phyloP scores from a whole-genome alignment of 129 eudicot species.

The Silybum marianum region DNA sequence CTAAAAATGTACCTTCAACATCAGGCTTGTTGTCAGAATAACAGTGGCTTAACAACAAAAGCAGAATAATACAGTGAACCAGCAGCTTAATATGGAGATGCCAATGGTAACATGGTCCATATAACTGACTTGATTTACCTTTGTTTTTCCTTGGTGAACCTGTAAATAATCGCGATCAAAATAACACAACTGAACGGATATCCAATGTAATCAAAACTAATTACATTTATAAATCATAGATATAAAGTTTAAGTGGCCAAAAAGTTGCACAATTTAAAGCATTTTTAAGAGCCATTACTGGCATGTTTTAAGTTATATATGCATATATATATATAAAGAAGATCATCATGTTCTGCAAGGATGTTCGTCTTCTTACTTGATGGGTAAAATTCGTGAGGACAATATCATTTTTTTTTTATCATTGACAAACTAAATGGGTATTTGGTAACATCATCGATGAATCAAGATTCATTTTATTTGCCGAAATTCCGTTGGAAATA shows the following conservation, averaged over 20 bases:
- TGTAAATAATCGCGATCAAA: not conserved
- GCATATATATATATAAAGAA: not conserved
- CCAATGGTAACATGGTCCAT: conserved; percentile 32
- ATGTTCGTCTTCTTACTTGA: no score
- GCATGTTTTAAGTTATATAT: not conserved
- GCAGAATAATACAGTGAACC: conserved; percentile 38
- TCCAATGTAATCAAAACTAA: not conserved
- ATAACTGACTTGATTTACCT: conserved; percentile 32
- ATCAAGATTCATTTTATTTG: not conserved
- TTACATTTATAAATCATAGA: not conserved
- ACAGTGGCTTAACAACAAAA: conserved; percentile 39
- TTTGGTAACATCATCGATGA: not conserved
- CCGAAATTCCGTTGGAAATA: not conserved
- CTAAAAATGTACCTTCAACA: conserved; percentile 56
- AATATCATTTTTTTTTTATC: not conserved
- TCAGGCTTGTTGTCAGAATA: conserved; percentile 45
- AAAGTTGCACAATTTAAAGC: not conserved
- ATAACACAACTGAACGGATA: not conserved
- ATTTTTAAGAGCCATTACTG: not conserved
- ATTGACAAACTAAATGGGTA: not conserved
- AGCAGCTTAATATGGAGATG: conserved; percentile 37
- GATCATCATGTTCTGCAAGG: not conserved
- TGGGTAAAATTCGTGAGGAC: no score
- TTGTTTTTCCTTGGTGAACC: conserved; percentile 29
- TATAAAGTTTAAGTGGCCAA: not conserved